Base-by-base conservation (phyloP, 768 basidiomycete species). In the Solioccasus polychromus region DNA sequence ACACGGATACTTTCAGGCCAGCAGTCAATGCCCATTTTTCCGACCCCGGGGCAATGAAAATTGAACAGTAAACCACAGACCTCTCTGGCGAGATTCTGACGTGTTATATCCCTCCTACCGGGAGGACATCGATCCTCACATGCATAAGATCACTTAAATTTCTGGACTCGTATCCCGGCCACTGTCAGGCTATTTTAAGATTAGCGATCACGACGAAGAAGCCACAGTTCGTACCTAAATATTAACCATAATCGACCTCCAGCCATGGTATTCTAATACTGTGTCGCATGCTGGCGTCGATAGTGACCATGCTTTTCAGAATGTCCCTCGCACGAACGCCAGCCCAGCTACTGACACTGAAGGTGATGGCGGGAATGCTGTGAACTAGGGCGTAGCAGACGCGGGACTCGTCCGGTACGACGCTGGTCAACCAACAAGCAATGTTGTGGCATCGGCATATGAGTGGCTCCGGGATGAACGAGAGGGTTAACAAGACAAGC, bases 11-110 rank as follows among this genome's bases (percentile, higher is more conserved):
- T 51, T 44, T 58, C 51, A 8, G 41, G 14, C 51, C 45, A 8
- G 43, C n/a, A 4, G 47, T 50, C 7, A 62, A 35, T 0, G 55
- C 51, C 62, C 62, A 65, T 39, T 38, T 52, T 39, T 52, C 45
- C 6, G 20, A 58, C 3, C 41, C 61, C 8, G 23, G 42, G 19
- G 47, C n/a, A 35, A 53, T 30, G 47, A 15, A 54, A 58, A 22
- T 39, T 22, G 4, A 26, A 39, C 7, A 62, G n/a, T 4, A 59
- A 14, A 4, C 44, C 29, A 15, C 51, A 53, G 12, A 62, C 25
- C 24, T 62, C 53, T 29, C 25, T 43, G 3, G 55, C 61, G 20
- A 63, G 37, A 3, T 36, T 8, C n/a, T 58, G 54, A 20, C 63
- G 61, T 14, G 54, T 60, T 2, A 60, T 51, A 15, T 45, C 29